Evolutionary conservation across 2,329 filamentous ascomycete species (phyloP), one percentile per base, ranked within the genome.

Genomic region (Penicillium sp.): DNA sequence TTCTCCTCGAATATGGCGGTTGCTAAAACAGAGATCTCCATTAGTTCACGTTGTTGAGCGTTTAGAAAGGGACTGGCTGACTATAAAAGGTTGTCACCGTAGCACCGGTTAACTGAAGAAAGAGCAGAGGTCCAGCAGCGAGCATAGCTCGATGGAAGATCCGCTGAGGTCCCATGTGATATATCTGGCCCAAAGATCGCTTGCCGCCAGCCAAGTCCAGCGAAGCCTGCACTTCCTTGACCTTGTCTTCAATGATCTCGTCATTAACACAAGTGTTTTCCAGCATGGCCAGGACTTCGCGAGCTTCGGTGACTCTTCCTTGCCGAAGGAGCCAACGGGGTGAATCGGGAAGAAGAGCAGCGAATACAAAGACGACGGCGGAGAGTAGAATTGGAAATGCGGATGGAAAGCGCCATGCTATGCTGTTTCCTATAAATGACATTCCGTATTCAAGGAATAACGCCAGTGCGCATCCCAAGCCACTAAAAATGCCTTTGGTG

Each of bases 11-110:
- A 58, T 3, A 58, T 58, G 3, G 42, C 38, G 10, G 54, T 57
- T 13, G 55, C 56, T 58, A 23, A 11, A 26, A 26, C 9, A 40
- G 10, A 27, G 11, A 27, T 27, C 10, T 4, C 26, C 9, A 27
- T 27, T 27, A 27, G 26, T 13, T 10, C 10, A 27, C 10, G 10
- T 10, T 10, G 26, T 11, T 1, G 22, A 6, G 6, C 20, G 32
- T 2, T 22, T 6, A 11, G 14, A 6, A 14, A 6, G 0, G 1
- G n/a, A 14, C 36, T 6, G 31, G 50, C 56, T 5, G 44, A 58
- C 56, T 58, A 27, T 58, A 58, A 18, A 54, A 58, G 1, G 52
- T 56, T 3, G 45, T 57, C n/a, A 58, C 56, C 3, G 55, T 54
- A 7, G 55, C 47, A 27, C 56, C 56, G 11, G 52, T 57, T 8